phyloP scores from a whole-genome alignment of 2,329 filamentous ascomycete species.

The Aspergillus udagawae region DNA sequence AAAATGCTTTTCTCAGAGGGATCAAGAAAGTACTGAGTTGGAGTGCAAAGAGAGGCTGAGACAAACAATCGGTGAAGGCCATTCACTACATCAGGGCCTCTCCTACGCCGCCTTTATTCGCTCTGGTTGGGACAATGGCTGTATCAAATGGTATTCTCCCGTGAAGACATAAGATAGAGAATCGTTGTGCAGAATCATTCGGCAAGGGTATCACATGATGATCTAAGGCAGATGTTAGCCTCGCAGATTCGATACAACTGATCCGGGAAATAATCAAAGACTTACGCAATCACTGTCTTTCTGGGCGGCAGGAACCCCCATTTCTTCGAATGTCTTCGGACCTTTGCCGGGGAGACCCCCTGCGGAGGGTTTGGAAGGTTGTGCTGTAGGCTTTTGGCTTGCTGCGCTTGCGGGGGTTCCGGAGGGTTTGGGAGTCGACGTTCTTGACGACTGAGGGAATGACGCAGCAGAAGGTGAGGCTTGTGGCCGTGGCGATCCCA shows the following conservation, averaged over 20 bases:
- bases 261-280: slow-evolving; percentile 12
- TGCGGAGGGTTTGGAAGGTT: slow-evolving; percentile 23
- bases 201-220: slow-evolving; percentile 39
- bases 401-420: slow-evolving; percentile 23
- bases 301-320: slow-evolving; percentile 86
- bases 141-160: slow-evolving; percentile 4
- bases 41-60: neutral
- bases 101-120: neutral
- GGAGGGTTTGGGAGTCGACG: slow-evolving; percentile 39
- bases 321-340: slow-evolving; percentile 94
- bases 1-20: neutral
- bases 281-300: slow-evolving; percentile 87
- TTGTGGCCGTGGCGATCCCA: slow-evolving; percentile 23
- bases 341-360: slow-evolving; percentile 60
- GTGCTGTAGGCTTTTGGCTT: slow-evolving; percentile 33
- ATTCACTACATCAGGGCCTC: neutral
- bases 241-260: neutral
- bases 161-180: slow-evolving; percentile 16
- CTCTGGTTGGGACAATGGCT: neutral
- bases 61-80: neutral
- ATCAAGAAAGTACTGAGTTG: neutral
- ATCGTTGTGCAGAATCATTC: slow-evolving; percentile 9
- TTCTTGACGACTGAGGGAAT: slow-evolving; percentile 28
- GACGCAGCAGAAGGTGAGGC: slow-evolving; percentile 29
- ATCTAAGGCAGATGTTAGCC: slow-evolving; percentile 25